Base-by-base conservation (phyloP, 345 rosid genomes). In the Euclidium syriacum region DNA sequence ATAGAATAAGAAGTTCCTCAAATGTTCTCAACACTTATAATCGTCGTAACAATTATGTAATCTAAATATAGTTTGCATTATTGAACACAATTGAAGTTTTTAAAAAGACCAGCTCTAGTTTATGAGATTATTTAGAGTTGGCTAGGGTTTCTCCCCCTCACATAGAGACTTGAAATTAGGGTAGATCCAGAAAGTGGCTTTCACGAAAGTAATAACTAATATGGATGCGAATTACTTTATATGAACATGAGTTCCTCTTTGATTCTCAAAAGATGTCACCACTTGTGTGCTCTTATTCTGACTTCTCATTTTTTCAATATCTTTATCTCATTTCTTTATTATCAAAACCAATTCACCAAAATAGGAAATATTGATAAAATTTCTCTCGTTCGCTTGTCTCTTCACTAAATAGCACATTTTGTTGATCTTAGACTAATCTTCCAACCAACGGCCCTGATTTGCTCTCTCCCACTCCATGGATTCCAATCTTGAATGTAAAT, bases 261-360 rank as follows among this genome's bases (percentile, higher is more conserved):
- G 73, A 43, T 69, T 61, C 52, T 38, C 26, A 46, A 70, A 70
- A 70, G 74, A 62, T 70, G 68, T 54, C 64, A 38, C 58, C 58
- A 54, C 68, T 62, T 70, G 74, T 54, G 63, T 70, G 74, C 68
- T 62, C 74, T 62, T 54, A 70, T 70, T 62, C 68, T 53, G 51
- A 70, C 74, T 62, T 70, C 63, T 53, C 68, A 20, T 18, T 70
- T 54, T n/a, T 59, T 35, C 48, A 42, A 51, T 34, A 51, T 59
- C 49, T 69, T 34, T 40, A 58, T 68, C 65, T 71, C 51, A 12
- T 43, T 46, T 59, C 49, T 53, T 63, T 67, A 66, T 35, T 35
- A 24, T 12, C 33, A 36, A 53, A 49, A 30, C 43, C 33, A 56
- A 44, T 61, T 44, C 34, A 36, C 49, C 51, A 53, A 35, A 70